Base-by-base conservation (phyloP, 2,329 filamentous ascomycete species). In the Aureobasidium leucospermi region DNA sequence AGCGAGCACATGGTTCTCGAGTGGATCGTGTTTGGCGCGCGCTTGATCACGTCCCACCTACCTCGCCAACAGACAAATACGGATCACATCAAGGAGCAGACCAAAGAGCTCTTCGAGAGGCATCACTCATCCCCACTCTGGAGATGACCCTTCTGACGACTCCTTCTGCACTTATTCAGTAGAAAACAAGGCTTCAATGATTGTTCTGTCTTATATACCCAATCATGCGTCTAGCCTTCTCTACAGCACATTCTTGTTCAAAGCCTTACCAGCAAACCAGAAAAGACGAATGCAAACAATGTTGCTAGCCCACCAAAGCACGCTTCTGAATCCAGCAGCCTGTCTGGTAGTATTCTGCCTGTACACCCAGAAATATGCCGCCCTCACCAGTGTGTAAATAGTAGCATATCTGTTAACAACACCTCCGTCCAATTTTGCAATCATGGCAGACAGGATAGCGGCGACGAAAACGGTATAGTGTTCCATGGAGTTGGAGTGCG, bases 401-500 rank as follows among this genome's bases (percentile, higher is more conserved):
- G 74, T 63, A 2, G 70, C 74, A 5, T 70, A 70, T 0, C 64
- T 65, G 64, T 78, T 80, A n/a, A 79, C 67, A 0, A 62, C 62
- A 2, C 61, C 61, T 2, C 56, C 59, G 0, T 72, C 65, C 23
- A 81, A 71, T 4, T 74, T 73, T 0, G 76, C 69, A 13, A 74
- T 61, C 2, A 73, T 70, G 0, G 75, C 75, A 51, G 76, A 72
- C 2, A 74, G 47, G 60, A 79, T 67, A 4, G 72, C 72, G 0
- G 65, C 68, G 0, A 67, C 63, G 60, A 79, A 74, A 1, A 78
- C 59, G 0, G 73, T 62, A 58, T 69, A 77, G 60, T 75, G 71
- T 60, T 75, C 78, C 1, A 79, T 72, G 0, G 75, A 72, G 58
- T 80, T 81, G 11, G 75, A 75, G 61, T 77, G 74, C n/a, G 76